Evolutionary conservation across 148 eudicot genomes (phyloP), one percentile per base, ranked within the genome.

Genomic region (Pouteria glomerata): DNA sequence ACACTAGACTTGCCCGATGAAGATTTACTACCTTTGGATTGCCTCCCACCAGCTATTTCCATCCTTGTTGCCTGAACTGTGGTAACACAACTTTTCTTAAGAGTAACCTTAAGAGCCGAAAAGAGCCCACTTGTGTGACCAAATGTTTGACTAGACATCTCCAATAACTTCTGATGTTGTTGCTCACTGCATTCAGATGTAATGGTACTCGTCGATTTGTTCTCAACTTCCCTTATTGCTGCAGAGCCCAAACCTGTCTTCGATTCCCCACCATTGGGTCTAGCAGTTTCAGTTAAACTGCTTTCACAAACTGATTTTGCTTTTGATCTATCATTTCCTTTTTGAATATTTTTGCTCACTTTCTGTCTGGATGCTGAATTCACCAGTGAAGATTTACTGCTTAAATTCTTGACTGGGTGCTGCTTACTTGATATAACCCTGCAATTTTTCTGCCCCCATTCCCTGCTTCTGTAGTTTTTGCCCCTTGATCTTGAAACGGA

Each of bases 401-500:
- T 79, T 65, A 84, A 68, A 66, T 69, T 77, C 70, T 79, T 85
- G 4, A 81, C 73, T 7, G 82, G 84, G 61, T 83, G 83, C 26
- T 47, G 47, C 76, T 80, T 76, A 68, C 50, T 70, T 13, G 65
- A 16, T 70, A 68, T 57, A 51, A 73, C 34, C 45, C 23, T 58
- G 19, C 55, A 56, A 58, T 59, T 69, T 39, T 50, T 63, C 7
- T 71, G 66, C 19, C 30, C 76, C 84, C 81, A 63, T 21, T 70
- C 58, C 68, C 65, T 83, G 69, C 71, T 76, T 75, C 60, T 84
- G 50, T 77, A 81, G 68, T 74, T 52, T 76, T 74, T 89, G 74
- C 93, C 89, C 80, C 93, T 83, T 34, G 89, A 86, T 62, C 62
- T 80, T 66, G 89, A 89, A 23, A 89, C 89, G 10, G 90, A 85